These are phyloP conservation scores for Lachancea lanzarotensis DNA, from an alignment of 805 yeast species.

Conservation along the genomic window DNA sequence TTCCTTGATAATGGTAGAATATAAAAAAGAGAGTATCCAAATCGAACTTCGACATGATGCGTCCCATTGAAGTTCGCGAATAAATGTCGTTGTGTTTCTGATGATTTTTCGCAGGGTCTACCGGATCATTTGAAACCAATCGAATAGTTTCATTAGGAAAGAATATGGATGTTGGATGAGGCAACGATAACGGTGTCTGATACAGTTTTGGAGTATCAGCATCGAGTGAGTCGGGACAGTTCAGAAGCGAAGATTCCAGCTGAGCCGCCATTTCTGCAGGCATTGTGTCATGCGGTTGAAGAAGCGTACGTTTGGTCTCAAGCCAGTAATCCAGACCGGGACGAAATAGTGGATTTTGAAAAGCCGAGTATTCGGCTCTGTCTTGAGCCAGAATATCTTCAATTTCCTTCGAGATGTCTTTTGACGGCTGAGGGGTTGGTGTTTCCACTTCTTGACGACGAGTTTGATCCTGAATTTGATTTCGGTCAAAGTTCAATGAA, in stretches of 20 bases:
- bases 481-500: slow-evolving; percentile 10
- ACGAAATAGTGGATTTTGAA: slow-evolving; percentile 26
- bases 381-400: slow-evolving; percentile 24
- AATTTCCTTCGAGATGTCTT: slow-evolving; percentile 25
- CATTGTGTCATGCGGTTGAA: slow-evolving; percentile 29
- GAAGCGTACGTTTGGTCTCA: slow-evolving; percentile 23
- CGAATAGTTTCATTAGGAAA: slow-evolving; percentile 55
- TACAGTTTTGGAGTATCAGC: slow-evolving; percentile 65
- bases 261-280: slow-evolving; percentile 25
- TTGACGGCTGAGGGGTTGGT: slow-evolving; percentile 21
- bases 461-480: not conserved
- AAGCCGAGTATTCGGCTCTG: slow-evolving; percentile 20
- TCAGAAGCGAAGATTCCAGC: slow-evolving; percentile 71
- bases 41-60: slow-evolving; percentile 65
- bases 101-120: slow-evolving; percentile 1
- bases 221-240: slow-evolving; percentile 91
- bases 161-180: slow-evolving; percentile 83
- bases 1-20: slow-evolving; percentile 74
- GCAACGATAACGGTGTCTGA: slow-evolving; percentile 66
- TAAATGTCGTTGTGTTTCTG: slow-evolving; percentile 25
- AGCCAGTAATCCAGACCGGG: slow-evolving; percentile 28
- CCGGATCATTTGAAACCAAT: slow-evolving; percentile 23
- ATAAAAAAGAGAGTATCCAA: slow-evolving; percentile 85
- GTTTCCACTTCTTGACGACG: not conserved
- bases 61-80: slow-evolving; percentile 41